A percentile compares a stretch with the other conserved stretches of the same genome.
These are phyloP conservation scores for Rubia balearica DNA, from an alignment of 305 asterid species.

Conservation along the genomic window DNA sequence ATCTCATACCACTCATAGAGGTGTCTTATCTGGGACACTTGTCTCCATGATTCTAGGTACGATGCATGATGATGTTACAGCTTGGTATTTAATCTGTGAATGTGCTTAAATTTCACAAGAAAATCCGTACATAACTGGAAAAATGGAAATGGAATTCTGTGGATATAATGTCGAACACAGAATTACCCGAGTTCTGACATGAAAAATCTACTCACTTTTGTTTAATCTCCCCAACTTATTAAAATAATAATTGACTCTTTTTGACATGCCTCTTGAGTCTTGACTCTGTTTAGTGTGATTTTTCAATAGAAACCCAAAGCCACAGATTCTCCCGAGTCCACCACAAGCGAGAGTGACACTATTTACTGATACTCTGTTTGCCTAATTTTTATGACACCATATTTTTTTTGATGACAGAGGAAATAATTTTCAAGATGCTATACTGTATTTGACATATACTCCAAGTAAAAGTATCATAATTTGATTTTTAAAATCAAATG, in stretches of 20 bases:
- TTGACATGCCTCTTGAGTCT: not conserved
- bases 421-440: too few relatives aligned
- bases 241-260: not conserved
- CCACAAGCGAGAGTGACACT: too few relatives aligned
- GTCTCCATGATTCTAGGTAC: not conserved
- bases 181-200: not conserved
- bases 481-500: too few relatives aligned
- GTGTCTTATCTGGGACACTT: constrained; percentile 1
- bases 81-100: not conserved
- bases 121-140: not conserved
- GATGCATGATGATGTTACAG: not conserved
- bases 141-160: not conserved
- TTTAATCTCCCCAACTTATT: not conserved
- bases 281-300: not conserved
- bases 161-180: not conserved
- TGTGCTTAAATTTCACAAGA: not conserved
- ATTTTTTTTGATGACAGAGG: too few relatives aligned
- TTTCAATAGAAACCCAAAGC: too few relatives aligned
- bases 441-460: too few relatives aligned
- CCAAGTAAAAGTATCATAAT: too few relatives aligned
- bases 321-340: too few relatives aligned
- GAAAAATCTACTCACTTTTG: not conserved
- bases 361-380: too few relatives aligned
- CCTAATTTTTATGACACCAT: too few relatives aligned
- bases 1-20: constrained; percentile 19